Base-by-base conservation (phyloP, 805 yeast genomes). In the Lachancea cidri region DNA sequence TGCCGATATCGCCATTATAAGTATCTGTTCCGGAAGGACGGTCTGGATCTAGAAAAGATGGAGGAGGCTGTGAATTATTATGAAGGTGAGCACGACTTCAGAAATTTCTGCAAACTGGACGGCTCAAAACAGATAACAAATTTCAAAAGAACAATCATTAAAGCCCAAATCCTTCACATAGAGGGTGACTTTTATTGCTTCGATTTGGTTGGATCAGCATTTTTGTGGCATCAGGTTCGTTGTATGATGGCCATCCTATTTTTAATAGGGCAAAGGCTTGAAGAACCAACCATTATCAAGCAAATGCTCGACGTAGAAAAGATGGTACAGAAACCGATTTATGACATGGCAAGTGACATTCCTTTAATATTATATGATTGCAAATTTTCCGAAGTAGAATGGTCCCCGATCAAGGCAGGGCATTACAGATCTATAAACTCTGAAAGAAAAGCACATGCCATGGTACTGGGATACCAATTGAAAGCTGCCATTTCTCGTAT, bases 211-310 rank as follows among this genome's bases (percentile, higher is more conserved):
- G 98, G 98, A 0, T 70, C 85, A 1, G 98, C 98, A 6, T 93
- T 93, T 52, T 65, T 93, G 42, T 93, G 98, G 98, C 98, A 93
- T 60, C 98, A 93, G 63, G 98, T 93, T 15, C 75, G 98, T 43
- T 88, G 95, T 51, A 93, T 93, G 93, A 77, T 88, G 67, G 96
- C 95, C 0, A 69, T 84, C 8, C 60, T 93, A 42, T 77, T 93
- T 40, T 63, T 83, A 17, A 79, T 88, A 5, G 98, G 96, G 0
- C 95, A 88, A 60, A 68, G 69, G 13, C 70, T 76, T 16, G 98
- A 93, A 60, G 42, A 58, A 0, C 82, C 87, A 0, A 54, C 61
- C 1, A 61, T 87, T 0, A 68, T 93, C 1, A 60, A 62, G 9
- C 72, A 77, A 2, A 65, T 93, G 44, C 59, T 89, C 33, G 74